A percentile compares a stretch with the other conserved stretches of the same genome.
Conservation (phyloP, 352 stramenopile species). For the Phytophthora chlamydospora region DNA sequence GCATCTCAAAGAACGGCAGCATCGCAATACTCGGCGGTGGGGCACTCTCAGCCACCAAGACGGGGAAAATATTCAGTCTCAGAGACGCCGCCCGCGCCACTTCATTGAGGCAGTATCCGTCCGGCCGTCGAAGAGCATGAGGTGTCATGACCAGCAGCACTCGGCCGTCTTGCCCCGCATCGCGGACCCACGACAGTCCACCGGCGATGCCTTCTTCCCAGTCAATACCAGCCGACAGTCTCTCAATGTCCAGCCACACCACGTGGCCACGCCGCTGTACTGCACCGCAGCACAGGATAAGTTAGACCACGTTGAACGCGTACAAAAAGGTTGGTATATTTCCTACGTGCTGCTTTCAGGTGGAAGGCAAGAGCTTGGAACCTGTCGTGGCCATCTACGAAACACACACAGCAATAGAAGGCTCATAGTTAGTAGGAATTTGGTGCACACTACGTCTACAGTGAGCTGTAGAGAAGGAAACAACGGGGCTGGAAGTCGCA, state of each 20-base stretch:
- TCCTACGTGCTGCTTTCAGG: constrained; percentile 65
- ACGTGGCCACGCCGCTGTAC: constrained; percentile 66
- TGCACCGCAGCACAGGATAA: constrained; percentile 18
- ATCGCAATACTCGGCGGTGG: constrained; percentile 71
- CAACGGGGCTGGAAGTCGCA: no score
- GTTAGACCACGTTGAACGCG: neutral
- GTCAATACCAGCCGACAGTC: constrained; percentile 69
- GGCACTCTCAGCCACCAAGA: constrained; percentile 69
- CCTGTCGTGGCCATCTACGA: constrained; percentile 71
- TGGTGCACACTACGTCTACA: neutral
- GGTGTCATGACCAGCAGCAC: constrained; percentile 83
- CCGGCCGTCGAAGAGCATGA: constrained; percentile 68
- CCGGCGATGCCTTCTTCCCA: constrained; percentile 79
- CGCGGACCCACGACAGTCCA: constrained; percentile 69
- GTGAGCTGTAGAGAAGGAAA: neutral
- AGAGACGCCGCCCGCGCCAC: constrained; percentile 67
- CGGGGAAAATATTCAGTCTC: constrained; percentile 72
- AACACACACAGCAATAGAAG: neutral
- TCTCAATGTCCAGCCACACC: constrained; percentile 80
- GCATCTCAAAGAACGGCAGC: constrained; percentile 79
- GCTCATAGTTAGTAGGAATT: constrained; percentile 1
- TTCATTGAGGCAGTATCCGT: constrained; percentile 85
- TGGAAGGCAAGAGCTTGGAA: constrained; percentile 78
- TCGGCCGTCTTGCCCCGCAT: constrained; percentile 70
- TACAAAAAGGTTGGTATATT: constrained; percentile 1